These are phyloP conservation scores for Amanita thiersii DNA, from an alignment of 768 basidiomycete genomes.

Conservation along the genomic window DNA sequence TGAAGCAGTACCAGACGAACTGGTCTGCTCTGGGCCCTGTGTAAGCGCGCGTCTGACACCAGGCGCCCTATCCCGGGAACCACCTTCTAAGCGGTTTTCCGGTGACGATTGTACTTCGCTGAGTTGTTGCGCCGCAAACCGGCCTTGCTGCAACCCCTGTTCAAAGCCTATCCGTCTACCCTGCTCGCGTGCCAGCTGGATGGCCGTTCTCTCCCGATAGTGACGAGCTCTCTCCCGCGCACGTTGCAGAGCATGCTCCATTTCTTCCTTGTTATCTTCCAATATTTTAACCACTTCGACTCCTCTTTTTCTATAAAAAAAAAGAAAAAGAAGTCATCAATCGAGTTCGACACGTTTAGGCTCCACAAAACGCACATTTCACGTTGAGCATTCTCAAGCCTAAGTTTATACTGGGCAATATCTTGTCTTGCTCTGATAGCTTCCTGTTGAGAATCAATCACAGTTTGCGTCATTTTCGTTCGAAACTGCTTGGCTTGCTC, in stretches of 20 bases:
- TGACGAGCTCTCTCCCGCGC: constrained; percentile 3
- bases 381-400: constrained; percentile 5
- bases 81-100: neutral
- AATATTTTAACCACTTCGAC: constrained; percentile 1
- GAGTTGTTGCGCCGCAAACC: neutral
- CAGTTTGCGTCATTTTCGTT: constrained; percentile 6
- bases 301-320: constrained; percentile 4
- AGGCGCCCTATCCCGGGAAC: neutral
- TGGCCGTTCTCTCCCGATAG: constrained; percentile 2
- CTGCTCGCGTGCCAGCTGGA: constrained; percentile 7
- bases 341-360: too few species aligned
- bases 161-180: constrained; percentile 6
- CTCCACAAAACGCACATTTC: constrained; percentile 3
- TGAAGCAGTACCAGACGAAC: neutral
- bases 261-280: constrained; percentile 8
- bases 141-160: constrained; percentile 5
- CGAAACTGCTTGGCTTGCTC: constrained; percentile 4
- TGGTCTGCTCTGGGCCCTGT: neutral
- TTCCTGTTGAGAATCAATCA: constrained; percentile 5
- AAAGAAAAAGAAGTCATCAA: neutral
- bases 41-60: constrained; percentile 4
- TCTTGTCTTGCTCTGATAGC: constrained; percentile 4
- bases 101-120: neutral
- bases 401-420: constrained; percentile 6
- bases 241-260: constrained; percentile 4